A percentile compares a stretch with the other conserved stretches of the same genome.
Conservation (phyloP, 345 rosid species). For the Passiflora organensis region DNA sequence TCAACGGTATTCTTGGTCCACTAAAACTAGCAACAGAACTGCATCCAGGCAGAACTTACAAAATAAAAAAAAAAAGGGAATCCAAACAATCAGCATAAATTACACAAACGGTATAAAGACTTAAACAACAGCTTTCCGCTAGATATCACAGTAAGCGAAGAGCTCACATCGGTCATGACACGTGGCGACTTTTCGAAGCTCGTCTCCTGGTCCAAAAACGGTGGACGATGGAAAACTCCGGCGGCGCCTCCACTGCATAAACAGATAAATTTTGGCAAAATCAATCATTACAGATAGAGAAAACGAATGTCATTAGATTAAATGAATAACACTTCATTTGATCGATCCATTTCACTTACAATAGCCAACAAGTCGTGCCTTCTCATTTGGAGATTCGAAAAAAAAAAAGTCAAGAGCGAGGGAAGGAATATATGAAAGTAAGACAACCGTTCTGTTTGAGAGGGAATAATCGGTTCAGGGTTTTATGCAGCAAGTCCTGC, state of each 20-base stretch:
- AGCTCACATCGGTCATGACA: conserved; percentile 40
- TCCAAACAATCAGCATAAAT: conserved; percentile 1
- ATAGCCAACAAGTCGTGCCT: conserved; percentile 45
- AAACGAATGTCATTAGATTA: neutral
- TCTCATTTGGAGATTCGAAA: conserved; percentile 39
- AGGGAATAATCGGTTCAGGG: neutral
- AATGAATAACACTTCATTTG: neutral
- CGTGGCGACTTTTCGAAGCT: conserved; percentile 14
- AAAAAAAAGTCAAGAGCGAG: neutral
- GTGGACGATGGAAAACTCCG: conserved; percentile 36
- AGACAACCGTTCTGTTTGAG: no score
- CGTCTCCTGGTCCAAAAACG: conserved; percentile 13
- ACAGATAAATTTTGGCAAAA: neutral
- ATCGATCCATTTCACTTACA: conserved; percentile 28
- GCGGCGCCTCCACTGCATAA: conserved; percentile 36
- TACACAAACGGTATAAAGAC: neutral
- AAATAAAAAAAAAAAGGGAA: conserved; percentile 4
- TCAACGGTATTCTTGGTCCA: conserved; percentile 23
- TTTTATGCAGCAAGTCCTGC: neutral
- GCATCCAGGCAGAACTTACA: conserved; percentile 36
- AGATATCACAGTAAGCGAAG: neutral
- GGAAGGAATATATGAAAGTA: no score
- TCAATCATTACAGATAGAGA: neutral
- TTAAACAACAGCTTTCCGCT: neutral
- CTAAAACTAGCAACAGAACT: conserved; percentile 28